Evolutionary conservation across 139 green algal genomes (phyloP), one percentile per base, ranked within the genome.

Genomic region (Penium margaritaceum): DNA sequence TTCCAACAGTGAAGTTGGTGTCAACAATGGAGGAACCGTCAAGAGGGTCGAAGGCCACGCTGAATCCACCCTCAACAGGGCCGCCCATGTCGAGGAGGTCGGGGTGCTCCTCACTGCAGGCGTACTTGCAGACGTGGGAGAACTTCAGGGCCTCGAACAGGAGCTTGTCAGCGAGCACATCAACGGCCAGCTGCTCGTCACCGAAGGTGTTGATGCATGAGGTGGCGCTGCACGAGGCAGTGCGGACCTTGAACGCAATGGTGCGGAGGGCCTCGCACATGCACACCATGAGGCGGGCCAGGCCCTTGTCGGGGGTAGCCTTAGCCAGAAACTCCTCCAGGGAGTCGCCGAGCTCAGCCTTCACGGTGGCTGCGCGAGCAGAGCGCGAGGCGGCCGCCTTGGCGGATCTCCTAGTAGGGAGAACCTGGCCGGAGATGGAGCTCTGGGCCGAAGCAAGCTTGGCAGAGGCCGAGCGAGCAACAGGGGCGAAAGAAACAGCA

Each of bases 1-100:
- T 88, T 43, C 83, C 83, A 17, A 88, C 83, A 24, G 83, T 84
- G 67, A 84, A 88, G 82, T 88, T 86, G 77, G 81, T 88, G 82
- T 86, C 81, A 24, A 88, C 81, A 62, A 88, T 88, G 78, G 68
- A 82, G 51, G 66, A 81, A 41, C 83, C 83, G 54, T 88, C 83
- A 24, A 88, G 82, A 19, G 83, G 83, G 44, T 88, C 83, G 55
- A 84, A 88, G 55, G 73, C 81, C n/a, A 88, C 83, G 47, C 79
- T 85, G 84, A 84, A 88, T 3, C 75, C 75, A 9, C 74, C 74
- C 54, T 81, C 66, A 37, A 35, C 77, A 29, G 72, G 46, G 55
- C 78, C 78, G 34, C 78, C 79, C 79, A 84, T 84, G 39, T 84
- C 63, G n/a, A 76, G 44, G 39, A 81, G 44, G 41, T 81, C 79